Conservation (phyloP, 208 protist genomes). For the Leishmania tropica region DNA sequence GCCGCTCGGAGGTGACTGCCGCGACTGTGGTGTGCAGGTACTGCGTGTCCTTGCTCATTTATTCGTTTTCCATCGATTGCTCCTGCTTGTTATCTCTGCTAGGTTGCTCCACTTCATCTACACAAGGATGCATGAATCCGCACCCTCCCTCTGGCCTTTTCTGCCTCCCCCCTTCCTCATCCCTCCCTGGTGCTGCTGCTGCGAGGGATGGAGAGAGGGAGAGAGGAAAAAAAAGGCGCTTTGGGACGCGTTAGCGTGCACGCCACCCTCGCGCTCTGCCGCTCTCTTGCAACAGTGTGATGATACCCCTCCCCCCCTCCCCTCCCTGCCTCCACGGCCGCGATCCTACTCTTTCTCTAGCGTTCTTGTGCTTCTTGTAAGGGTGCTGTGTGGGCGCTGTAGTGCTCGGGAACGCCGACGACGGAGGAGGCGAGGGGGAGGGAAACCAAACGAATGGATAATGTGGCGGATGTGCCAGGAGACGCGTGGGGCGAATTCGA, state of each 20-base stretch:
- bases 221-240: neutral
- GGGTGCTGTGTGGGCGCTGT: neutral
- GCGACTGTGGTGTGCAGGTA: neutral
- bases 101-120: neutral
- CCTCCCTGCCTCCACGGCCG: neutral
- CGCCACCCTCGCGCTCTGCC: neutral
- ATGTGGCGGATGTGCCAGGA: neutral
- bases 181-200: neutral
- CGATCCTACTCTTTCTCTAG: neutral
- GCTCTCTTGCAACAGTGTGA: neutral
- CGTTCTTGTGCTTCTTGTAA: neutral
- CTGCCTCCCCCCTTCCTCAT: too few species aligned
- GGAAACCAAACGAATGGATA: neutral
- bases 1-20: neutral
- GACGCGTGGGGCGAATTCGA: neutral
- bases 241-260: neutral
- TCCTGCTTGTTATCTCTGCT: constrained; percentile 10
- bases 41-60: neutral
- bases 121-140: neutral
- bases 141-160: neutral
- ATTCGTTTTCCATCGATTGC: neutral
- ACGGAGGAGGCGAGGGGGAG: neutral
- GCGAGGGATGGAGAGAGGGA: neutral
- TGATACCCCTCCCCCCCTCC: neutral
- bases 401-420: neutral